Percentiles rank a stretch among this genome's conserved stretches.
Conservation (phyloP, 768 basidiomycete species). For the Thelephora ganbajun region DNA sequence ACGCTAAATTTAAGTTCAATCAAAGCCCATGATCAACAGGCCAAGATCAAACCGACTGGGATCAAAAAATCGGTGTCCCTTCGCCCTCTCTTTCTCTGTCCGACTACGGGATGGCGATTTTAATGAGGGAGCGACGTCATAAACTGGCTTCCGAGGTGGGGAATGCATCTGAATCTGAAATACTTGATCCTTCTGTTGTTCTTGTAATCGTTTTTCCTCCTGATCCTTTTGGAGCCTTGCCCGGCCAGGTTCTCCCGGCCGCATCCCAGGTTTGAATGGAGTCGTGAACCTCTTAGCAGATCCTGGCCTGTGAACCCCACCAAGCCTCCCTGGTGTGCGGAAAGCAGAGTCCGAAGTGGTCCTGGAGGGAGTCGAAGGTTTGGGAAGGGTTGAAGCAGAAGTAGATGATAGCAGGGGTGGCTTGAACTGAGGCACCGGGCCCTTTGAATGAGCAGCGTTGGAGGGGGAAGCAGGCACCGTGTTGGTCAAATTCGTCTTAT, state of each 20-base stretch:
- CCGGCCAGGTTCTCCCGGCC: slow-evolving; percentile 15
- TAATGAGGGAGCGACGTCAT: background rate
- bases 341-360: background rate
- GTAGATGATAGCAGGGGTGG: slow-evolving; percentile 3
- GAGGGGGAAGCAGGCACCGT: slow-evolving; percentile 9
- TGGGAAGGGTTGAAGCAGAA: background rate
- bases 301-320: slow-evolving; percentile 10
- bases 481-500: background rate
- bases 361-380: background rate
- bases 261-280: slow-evolving; percentile 18
- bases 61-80: slow-evolving; percentile 6
- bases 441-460: slow-evolving; percentile 7
- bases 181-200: background rate
- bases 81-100: slow-evolving; percentile 10
- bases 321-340: slow-evolving; percentile 11
- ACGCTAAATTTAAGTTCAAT: background rate
- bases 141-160: background rate
- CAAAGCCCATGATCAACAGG: slow-evolving; percentile 6
- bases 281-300: slow-evolving; percentile 11
- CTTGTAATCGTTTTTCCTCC: background rate
- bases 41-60: slow-evolving; percentile 7
- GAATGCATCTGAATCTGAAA: background rate
- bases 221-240: slow-evolving; percentile 7
- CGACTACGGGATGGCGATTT: slow-evolving; percentile 1
- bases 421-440: slow-evolving; percentile 3